Evolutionary conservation across 1,284 basidiomycete species (phyloP).

Genomic region (Sanghuangporus baumii): DNA sequence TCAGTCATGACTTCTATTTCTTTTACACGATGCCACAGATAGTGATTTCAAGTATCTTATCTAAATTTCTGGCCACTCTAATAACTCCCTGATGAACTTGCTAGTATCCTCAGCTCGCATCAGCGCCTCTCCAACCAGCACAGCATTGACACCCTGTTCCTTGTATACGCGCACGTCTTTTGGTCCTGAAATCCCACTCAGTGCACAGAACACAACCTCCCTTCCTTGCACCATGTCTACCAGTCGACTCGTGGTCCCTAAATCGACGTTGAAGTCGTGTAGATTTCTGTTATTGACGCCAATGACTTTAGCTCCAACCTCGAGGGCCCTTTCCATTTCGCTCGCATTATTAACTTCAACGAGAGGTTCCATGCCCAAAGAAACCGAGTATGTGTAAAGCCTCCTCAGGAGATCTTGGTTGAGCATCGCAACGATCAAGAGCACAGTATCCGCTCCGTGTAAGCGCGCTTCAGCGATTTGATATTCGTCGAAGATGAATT

Average conservation of each 20-base stretch:
- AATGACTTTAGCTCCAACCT: constrained; percentile 86
- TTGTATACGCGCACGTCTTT: constrained; percentile 82
- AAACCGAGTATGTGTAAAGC: constrained; percentile 77
- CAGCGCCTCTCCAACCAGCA: constrained; percentile 91
- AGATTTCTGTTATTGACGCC: constrained; percentile 98
- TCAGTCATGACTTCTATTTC: no score
- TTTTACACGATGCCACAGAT: no score
- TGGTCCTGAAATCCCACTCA: constrained; percentile 83
- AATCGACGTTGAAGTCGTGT: constrained; percentile 95
- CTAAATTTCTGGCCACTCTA: constrained; percentile 45
- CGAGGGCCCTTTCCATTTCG: constrained; percentile 85
- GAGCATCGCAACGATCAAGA: constrained; percentile 96
- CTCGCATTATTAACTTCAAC: constrained; percentile 97
- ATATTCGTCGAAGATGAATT: constrained; percentile 94
- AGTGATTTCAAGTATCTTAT: no score
- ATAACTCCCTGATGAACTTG: constrained; percentile 77
- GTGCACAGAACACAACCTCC: constrained; percentile 83
- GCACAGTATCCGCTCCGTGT: constrained; percentile 89
- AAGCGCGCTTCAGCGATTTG: constrained; percentile 93
- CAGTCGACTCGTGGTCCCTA: constrained; percentile 89
- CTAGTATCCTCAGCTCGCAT: constrained; percentile 87
- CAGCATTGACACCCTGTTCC: constrained; percentile 80
- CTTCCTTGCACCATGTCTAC: constrained; percentile 77
- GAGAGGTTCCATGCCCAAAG: constrained; percentile 93
- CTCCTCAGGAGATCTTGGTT: constrained; percentile 60